Evolutionary conservation across 2,329 filamentous ascomycete species (phyloP).

Genomic region (Trichoderma sp.): DNA sequence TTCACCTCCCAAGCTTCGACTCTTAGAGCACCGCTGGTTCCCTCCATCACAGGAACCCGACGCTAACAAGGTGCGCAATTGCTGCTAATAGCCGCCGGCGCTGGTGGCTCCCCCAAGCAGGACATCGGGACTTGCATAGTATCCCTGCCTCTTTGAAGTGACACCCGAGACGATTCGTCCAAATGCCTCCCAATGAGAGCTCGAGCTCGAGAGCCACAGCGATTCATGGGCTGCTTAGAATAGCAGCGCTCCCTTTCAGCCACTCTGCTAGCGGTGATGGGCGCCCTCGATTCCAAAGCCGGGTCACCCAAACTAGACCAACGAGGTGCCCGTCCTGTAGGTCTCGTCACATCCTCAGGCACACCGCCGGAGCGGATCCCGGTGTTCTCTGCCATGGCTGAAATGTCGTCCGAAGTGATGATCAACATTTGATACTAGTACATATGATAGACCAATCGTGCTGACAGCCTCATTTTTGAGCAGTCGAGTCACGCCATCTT

Average conservation of each 20-base stretch:
- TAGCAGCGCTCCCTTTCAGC: background rate
- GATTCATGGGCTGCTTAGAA: background rate
- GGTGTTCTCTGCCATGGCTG: background rate
- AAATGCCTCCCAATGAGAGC: slow-evolving; percentile 11
- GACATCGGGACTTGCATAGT: background rate
- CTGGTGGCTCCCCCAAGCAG: background rate
- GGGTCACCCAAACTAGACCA: background rate
- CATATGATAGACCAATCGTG: background rate
- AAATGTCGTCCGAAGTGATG: background rate
- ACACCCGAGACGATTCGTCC: slow-evolving; percentile 6
- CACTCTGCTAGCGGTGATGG: slow-evolving; percentile 13
- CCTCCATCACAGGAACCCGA: background rate
- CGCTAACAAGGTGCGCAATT: background rate
- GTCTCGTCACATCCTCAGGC: slow-evolving; percentile 13
- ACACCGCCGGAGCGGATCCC: slow-evolving; percentile 9
- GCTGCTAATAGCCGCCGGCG: slow-evolving; percentile 7
- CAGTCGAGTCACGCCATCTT: background rate
- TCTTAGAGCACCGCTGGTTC: background rate
- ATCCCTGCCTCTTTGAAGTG: background rate
- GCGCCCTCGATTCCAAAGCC: background rate
- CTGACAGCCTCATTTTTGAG: background rate
- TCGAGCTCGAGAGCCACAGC: background rate
- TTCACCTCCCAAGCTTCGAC: too few species aligned
- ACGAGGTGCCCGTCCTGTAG: slow-evolving; percentile 6
- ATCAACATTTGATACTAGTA: too few species aligned